Conservation (phyloP, 192 early-diverging fungal species). For the Coemansia sp. region DNA sequence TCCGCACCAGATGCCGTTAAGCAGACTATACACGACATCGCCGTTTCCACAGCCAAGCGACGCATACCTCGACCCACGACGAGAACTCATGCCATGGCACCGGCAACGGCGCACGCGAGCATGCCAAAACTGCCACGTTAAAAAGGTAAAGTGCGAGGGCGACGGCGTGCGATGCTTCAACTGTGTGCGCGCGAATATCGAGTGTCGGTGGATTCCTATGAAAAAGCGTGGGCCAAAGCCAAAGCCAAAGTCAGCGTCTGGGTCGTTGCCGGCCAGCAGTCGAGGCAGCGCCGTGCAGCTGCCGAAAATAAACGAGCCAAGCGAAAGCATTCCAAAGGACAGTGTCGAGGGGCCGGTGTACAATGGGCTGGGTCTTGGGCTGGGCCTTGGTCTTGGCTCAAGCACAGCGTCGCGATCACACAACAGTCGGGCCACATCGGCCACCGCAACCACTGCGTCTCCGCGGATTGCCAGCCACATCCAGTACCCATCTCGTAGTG, state of each 20-base stretch:
- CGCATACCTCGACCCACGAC: neutral
- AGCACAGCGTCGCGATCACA: neutral
- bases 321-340: neutral
- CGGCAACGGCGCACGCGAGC: slow-evolving; percentile 42
- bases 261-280: slow-evolving; percentile 4
- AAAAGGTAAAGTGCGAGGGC: slow-evolving; percentile 45
- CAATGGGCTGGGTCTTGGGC: neutral
- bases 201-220: slow-evolving; percentile 48
- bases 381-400: slow-evolving; percentile 3
- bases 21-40: neutral
- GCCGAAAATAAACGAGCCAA: neutral
- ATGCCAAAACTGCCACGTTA: slow-evolving; percentile 45
- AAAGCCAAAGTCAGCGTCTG: slow-evolving; percentile 8
- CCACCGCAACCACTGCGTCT: slow-evolving; percentile 4
- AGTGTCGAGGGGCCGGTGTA: neutral
- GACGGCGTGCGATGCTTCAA: slow-evolving; percentile 27
- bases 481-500: neutral
- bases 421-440: slow-evolving; percentile 6
- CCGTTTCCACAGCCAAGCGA: neutral
- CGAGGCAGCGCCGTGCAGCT: neutral
- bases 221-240: slow-evolving; percentile 53
- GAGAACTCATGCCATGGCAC: slow-evolving; percentile 11
- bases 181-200: slow-evolving; percentile 27
- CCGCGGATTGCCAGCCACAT: neutral
- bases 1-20: neutral